phyloP scores from a whole-genome alignment of 768 basidiomycete species.

The Cyclocybe cylindracea region DNA sequence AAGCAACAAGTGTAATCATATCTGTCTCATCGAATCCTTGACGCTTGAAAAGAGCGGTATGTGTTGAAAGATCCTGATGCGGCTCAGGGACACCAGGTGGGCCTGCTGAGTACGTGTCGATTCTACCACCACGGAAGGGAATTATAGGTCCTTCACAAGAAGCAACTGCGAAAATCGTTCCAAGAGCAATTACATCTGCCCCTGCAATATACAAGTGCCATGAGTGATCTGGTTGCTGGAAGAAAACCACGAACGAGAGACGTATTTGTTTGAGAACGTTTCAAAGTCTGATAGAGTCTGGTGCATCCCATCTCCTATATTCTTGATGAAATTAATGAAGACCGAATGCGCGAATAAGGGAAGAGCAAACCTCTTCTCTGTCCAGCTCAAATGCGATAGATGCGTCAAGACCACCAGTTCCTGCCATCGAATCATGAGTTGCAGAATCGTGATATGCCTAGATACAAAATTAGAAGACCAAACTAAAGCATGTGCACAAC shows the following conservation, averaged over 20 bases:
- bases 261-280: slow-evolving; percentile 37
- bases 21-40: slow-evolving; percentile 40
- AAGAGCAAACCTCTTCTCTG: slow-evolving; percentile 11
- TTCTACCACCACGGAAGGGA: slow-evolving; percentile 42
- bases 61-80: slow-evolving; percentile 34
- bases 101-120: slow-evolving; percentile 39
- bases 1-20: slow-evolving; percentile 46
- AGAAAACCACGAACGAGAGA: slow-evolving; percentile 31
- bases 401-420: slow-evolving; percentile 28
- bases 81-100: slow-evolving; percentile 41
- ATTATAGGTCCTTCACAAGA: slow-evolving; percentile 45
- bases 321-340: slow-evolving; percentile 22
- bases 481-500: background rate
- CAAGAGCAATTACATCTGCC: slow-evolving; percentile 43
- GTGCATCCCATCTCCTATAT: slow-evolving; percentile 39
- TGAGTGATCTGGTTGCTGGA: background rate
- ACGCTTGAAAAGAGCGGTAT: slow-evolving; percentile 33
- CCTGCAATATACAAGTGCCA: slow-evolving; percentile 23
- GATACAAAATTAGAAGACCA: background rate
- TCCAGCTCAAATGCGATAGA: slow-evolving; percentile 26
- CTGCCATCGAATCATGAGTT: slow-evolving; percentile 21
- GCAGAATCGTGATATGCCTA: slow-evolving; percentile 23
- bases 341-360: background rate
- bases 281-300: slow-evolving; percentile 36
- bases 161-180: slow-evolving; percentile 33